phyloP scores from a whole-genome alignment of 2,329 filamentous ascomycete genomes.

The Botrytis deweyae region DNA sequence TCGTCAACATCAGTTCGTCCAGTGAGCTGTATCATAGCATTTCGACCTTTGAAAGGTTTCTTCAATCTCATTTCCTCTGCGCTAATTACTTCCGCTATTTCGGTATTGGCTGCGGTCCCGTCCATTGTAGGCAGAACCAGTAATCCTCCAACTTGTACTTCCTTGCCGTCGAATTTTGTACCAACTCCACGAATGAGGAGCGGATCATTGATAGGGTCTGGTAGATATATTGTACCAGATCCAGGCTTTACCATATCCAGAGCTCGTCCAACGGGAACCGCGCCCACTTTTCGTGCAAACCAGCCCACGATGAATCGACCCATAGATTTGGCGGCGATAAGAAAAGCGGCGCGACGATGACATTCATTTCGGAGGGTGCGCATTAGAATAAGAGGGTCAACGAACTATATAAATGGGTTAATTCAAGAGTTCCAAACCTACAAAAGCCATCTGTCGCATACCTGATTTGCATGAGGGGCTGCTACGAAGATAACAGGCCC shows the following conservation, averaged over 20 bases:
- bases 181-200: conserved; percentile 59
- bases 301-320: conserved; percentile 85
- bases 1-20: conserved; percentile 71
- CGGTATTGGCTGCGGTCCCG: conserved; percentile 72
- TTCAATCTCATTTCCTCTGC: conserved; percentile 82
- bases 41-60: conserved; percentile 77
- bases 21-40: conserved; percentile 77
- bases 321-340: conserved; percentile 95
- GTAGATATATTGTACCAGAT: conserved; percentile 79
- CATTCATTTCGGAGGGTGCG: conserved; percentile 82
- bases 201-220: conserved; percentile 82
- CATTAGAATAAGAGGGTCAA: conserved; percentile 92
- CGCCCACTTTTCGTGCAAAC: conserved; percentile 79
- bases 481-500: conserved; percentile 95
- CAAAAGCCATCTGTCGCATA: conserved; percentile 43
- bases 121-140: conserved; percentile 84
- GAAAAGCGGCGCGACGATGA: conserved; percentile 82
- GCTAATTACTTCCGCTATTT: conserved; percentile 78
- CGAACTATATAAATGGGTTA: conserved; percentile 60
- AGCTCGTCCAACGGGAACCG: conserved; percentile 89
- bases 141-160: conserved; percentile 76
- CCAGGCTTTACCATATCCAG: conserved; percentile 84
- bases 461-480: conserved; percentile 94
- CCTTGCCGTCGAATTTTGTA: conserved; percentile 73
- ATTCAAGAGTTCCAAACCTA: conserved; percentile 18